Evolutionary conservation across 345 rosid species (phyloP), one percentile per base, ranked within the genome.

Genomic region (Linum tenue): DNA sequence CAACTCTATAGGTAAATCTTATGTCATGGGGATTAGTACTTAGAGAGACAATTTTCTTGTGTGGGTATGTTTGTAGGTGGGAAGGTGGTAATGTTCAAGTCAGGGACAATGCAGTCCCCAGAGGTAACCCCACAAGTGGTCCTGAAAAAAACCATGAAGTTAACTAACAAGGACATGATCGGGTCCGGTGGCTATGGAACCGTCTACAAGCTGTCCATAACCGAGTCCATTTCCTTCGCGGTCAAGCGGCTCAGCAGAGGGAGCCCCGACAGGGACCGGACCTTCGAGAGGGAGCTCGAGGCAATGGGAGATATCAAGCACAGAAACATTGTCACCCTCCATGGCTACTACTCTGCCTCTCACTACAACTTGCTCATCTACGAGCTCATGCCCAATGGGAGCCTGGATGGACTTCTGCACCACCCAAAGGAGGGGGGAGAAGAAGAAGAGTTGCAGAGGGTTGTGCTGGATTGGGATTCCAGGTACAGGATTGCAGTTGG

Each of bases 271-370:
- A 77, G 83, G 72, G 98, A 87, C 2, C 64, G 82, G 66, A 92
- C 92, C 35, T 89, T 89, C 8, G 80, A 86, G 59, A 79, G 98
- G 71, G 97, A 92, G 64, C 43, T 87, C 76, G 83, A 81, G 60
- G 88, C 98, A 10, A 82, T 89, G 96, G 98, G 84, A 31, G 94
- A 89, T 69, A 87, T 87, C 14, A 92, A 87, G 81, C 98, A 92
- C 64, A 76, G 94, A 41, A 87, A 92, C 81, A 81, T 92, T 31
- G 85, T 89, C 5, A 83, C 85, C 60, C 88, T 89, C n/a, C 87
- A 85, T 53, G 98, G 97, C 58, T 92, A 86, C 64, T 89, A 67
- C 75, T 77, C 83, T 43, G 66, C 82, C 31, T 79, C 85, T 55
- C 79, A 77, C 64, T 84, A 80, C 63, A 92, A 92, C 79, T 84